phyloP scores from a whole-genome alignment of 306 rosid genomes.

The Rubus idaeus region DNA sequence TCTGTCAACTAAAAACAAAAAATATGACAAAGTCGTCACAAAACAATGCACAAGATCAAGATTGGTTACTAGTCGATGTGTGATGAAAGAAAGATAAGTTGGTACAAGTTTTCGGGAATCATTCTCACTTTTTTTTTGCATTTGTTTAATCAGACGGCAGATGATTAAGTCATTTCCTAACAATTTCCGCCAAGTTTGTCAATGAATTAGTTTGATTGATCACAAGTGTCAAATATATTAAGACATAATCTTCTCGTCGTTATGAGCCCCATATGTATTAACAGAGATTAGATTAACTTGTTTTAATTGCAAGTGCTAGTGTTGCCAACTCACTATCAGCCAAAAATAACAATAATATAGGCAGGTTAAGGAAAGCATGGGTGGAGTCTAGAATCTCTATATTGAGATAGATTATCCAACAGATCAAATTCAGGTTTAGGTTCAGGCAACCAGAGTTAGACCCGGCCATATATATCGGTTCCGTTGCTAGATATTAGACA shows the following conservation, averaged over 20 bases:
- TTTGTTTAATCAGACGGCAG: not conserved
- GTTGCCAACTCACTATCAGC: not conserved
- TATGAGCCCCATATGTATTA: not conserved
- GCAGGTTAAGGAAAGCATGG: not conserved
- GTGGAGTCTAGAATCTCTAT: not conserved
- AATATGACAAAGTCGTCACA: not conserved
- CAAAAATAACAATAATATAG: not conserved
- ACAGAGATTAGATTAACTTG: not conserved
- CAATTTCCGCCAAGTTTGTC: not conserved
- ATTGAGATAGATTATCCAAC: not conserved
- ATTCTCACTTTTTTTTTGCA: not conserved
- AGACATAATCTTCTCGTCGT: not conserved
- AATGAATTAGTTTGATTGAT: not conserved
- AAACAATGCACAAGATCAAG: not conserved
- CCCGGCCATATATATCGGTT: not conserved
- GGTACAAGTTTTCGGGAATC: not conserved
- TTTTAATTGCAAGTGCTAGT: not conserved
- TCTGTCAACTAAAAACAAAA: not conserved
- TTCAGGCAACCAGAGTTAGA: not conserved
- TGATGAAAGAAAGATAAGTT: not conserved
- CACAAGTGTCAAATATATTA: not conserved
- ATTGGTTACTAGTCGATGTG: not conserved
- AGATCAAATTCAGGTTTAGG: not conserved
- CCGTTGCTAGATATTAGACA: not conserved
- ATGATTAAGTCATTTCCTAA: not conserved